These are phyloP conservation scores for Cyanidioschyzon merolae DNA, from an alignment of 23 red algal genomes.

Conservation along the genomic window DNA sequence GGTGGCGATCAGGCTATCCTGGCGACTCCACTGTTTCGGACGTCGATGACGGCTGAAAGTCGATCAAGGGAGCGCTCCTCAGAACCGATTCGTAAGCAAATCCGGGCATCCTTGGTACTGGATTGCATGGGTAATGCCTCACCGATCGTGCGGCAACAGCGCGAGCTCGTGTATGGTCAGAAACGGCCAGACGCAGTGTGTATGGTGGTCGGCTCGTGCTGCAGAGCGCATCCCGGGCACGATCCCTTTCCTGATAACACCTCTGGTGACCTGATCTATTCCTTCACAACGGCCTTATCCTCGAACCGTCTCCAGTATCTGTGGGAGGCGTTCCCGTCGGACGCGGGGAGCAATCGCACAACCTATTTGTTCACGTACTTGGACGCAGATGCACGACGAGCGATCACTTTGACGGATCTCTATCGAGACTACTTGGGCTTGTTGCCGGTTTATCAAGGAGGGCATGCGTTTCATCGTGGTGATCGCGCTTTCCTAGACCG, in stretches of 20 bases:
- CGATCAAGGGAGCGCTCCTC: not conserved
- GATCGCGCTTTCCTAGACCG: not conserved
- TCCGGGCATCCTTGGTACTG: conserved; percentile 41
- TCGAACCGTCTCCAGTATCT: conserved; percentile 50
- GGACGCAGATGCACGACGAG: conserved; percentile 30
- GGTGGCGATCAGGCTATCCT: not conserved
- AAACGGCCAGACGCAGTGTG: conserved; percentile 65
- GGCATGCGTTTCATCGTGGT: conserved; percentile 13
- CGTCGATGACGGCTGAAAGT: not conserved
- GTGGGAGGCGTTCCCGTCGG: conserved; percentile 82
- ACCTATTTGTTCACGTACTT: conserved; percentile 89
- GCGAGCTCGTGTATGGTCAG: conserved; percentile 20
- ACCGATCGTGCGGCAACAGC: conserved; percentile 53
- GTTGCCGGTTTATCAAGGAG: conserved; percentile 50
- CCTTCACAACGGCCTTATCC: conserved; percentile 39
- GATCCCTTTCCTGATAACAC: conserved; percentile 29
- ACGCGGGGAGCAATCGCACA: conserved; percentile 21
- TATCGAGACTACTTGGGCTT: conserved; percentile 50
- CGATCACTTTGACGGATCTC: conserved; percentile 38
- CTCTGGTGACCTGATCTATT: conserved; percentile 41
- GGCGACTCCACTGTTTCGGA: not conserved
- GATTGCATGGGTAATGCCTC: conserved; percentile 80
- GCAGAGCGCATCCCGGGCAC: conserved; percentile 20
- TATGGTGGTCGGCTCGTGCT: conserved; percentile 70
- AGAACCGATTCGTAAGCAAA: not conserved